Evolutionary conservation across 129 eudicot species (phyloP).

Genomic region (Flaveria sonorensis): DNA sequence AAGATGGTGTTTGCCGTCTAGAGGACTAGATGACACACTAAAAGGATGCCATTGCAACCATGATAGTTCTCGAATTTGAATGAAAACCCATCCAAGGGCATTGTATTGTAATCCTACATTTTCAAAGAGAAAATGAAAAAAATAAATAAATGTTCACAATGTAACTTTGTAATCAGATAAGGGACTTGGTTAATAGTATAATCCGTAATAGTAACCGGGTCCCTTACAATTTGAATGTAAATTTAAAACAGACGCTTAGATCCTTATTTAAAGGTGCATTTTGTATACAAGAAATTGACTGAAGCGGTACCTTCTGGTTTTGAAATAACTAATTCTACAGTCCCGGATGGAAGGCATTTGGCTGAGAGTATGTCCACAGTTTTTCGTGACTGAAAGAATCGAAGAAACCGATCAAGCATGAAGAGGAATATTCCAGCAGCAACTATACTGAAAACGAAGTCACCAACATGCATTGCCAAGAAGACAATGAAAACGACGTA

Average conservation of each 20-base stretch:
- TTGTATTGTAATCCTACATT: conserved; percentile 67
- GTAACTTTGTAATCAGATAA: background rate
- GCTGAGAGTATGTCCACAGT: conserved; percentile 78
- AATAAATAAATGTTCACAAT: too few species aligned
- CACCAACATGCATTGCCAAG: conserved; percentile 90
- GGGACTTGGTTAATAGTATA: background rate
- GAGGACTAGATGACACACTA: conserved; percentile 93
- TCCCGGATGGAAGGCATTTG: conserved; percentile 77
- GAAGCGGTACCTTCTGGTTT: conserved; percentile 68
- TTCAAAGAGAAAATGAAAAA: background rate
- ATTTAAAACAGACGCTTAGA: background rate
- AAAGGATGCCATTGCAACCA: conserved; percentile 96
- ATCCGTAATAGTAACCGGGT: background rate
- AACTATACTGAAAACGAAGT: conserved; percentile 54
- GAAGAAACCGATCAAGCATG: conserved; percentile 86
- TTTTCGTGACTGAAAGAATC: conserved; percentile 81
- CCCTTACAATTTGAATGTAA: background rate
- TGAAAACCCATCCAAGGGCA: conserved; percentile 82
- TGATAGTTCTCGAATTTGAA: conserved; percentile 74
- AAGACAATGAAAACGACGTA: conserved; percentile 75
- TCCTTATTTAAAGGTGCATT: background rate
- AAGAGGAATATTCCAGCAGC: conserved; percentile 80
- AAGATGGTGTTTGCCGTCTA: conserved; percentile 72
- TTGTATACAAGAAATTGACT: background rate
- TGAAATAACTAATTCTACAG: conserved; percentile 75